Conservation (phyloP, 2,329 filamentous ascomycete species). For the Balansia obtecta region DNA sequence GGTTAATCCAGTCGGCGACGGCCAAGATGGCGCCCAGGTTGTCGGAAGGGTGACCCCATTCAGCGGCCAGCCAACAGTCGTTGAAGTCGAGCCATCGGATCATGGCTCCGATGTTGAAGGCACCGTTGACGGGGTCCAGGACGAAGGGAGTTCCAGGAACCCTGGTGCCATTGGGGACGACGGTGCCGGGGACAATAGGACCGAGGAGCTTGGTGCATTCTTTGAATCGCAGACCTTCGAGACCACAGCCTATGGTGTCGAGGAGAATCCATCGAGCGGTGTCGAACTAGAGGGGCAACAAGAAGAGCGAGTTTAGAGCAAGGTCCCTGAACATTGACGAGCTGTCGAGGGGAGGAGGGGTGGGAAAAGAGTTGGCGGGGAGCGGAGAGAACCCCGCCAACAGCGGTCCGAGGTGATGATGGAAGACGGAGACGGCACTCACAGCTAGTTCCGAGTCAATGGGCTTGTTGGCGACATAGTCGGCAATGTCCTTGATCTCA, state of each 20-base stretch:
- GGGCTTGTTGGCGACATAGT: conserved; percentile 85
- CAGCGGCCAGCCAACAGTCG: conserved; percentile 97
- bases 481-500: conserved; percentile 90
- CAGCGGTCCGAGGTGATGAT: background rate
- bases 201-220: conserved; percentile 93
- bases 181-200: conserved; percentile 78
- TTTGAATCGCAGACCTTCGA: conserved; percentile 90
- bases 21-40: conserved; percentile 95
- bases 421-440: conserved; percentile 26
- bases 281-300: conserved; percentile 52
- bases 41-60: conserved; percentile 98
- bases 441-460: conserved; percentile 89
- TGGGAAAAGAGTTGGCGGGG: background rate
- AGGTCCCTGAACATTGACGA: too few species aligned
- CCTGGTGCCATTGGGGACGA: conserved; percentile 82
- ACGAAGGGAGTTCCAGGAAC: conserved; percentile 88
- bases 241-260: conserved; percentile 91
- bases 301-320: background rate
- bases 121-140: conserved; percentile 87
- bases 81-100: conserved; percentile 99
- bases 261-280: conserved; percentile 94
- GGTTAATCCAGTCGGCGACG: conserved; percentile 93
- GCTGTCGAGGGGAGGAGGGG: too few species aligned
- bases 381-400: background rate
- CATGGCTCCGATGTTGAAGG: conserved; percentile 98